Evolutionary conservation across 1,284 basidiomycete species (phyloP), one percentile per base, ranked within the genome.

Genomic region (Ustanciosporium gigantosporum): DNA sequence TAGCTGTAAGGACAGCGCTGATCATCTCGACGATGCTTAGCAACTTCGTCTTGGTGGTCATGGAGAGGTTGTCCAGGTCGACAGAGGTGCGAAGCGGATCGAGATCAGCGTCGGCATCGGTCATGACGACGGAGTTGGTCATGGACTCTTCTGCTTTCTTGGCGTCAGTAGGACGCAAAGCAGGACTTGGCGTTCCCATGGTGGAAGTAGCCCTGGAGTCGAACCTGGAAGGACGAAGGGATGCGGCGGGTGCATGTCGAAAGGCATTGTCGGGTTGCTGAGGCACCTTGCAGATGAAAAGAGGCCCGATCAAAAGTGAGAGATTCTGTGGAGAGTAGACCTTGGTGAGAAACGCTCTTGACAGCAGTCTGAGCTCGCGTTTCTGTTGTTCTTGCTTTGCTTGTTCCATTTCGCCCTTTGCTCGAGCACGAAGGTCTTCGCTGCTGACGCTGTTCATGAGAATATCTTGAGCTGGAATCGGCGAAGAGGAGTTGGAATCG

Each of bases 21-120:
- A 74, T 50, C 53, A 70, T 66, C 41, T 72, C 72, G 42, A 56
- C 31, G 20, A 72, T 61, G 57, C 51, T 56, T 21, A 73, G 53
- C 11, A 69, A 41, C 41, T 59, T 59, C 23, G 51, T 48, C 32
- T 59, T 58, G 32, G 51, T 38, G 1, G 56, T 47, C 46, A 68
- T 57, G 5, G 61, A 56, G 7, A 64, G 39, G 20, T 40, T 43
- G n/a, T 65, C 61, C 19, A 55, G 27, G 31, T 41, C 29, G 25
- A 44, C 1, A 17, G 36, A 20, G 17, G 39, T 43, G 20, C 22
- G n/a, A 36, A 41, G 4, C 19, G 16, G 25, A 32, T 27, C 9
- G 8, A 19, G 9, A 9, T 7, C 8, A 7, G 32, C 9, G 19
- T 9, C 19, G 8, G 7, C 21, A 9, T 21, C 19, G 9, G 36